Evolutionary conservation across 805 yeast species (phyloP).

Genomic region (Clavispora santaluciae): DNA sequence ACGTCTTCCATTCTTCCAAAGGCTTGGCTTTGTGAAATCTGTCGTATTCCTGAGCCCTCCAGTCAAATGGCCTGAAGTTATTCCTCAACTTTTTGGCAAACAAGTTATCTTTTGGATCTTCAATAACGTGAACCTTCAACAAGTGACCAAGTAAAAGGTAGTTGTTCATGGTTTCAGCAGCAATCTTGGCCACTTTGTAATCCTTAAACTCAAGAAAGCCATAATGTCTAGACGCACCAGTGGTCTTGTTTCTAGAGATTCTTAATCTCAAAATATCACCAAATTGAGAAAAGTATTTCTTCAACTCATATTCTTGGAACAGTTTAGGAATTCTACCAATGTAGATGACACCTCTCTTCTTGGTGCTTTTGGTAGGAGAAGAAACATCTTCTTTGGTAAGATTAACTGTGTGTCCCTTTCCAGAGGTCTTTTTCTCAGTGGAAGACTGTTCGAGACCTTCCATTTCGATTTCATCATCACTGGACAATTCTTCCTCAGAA

Average conservation of each 20-base stretch:
- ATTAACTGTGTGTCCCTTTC: conserved; percentile 21
- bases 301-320: conserved; percentile 77
- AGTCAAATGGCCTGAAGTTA: conserved; percentile 11
- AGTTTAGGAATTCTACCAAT: conserved; percentile 92
- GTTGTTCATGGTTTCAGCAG: conserved; percentile 94
- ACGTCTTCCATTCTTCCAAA: conserved; percentile 50
- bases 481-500: conserved; percentile 10
- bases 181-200: conserved; percentile 74
- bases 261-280: conserved; percentile 78
- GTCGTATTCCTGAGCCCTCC: conserved; percentile 19
- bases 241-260: conserved; percentile 81
- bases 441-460: conserved; percentile 5
- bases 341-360: conserved; percentile 64
- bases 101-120: conserved; percentile 53
- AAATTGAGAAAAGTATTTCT: conserved; percentile 82
- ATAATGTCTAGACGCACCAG: conserved; percentile 88
- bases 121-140: conserved; percentile 55
- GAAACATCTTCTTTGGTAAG: conserved; percentile 15
- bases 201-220: conserved; percentile 83
- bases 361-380: conserved; percentile 20
- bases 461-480: conserved; percentile 12
- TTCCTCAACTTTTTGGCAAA: conserved; percentile 21
- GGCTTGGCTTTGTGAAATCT: conserved; percentile 56
- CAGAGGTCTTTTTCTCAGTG: conserved; percentile 1
- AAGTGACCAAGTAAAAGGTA: conserved; percentile 85